phyloP scores from a whole-genome alignment of 352 stramenopile species.

The Globisporangium radiosum region DNA sequence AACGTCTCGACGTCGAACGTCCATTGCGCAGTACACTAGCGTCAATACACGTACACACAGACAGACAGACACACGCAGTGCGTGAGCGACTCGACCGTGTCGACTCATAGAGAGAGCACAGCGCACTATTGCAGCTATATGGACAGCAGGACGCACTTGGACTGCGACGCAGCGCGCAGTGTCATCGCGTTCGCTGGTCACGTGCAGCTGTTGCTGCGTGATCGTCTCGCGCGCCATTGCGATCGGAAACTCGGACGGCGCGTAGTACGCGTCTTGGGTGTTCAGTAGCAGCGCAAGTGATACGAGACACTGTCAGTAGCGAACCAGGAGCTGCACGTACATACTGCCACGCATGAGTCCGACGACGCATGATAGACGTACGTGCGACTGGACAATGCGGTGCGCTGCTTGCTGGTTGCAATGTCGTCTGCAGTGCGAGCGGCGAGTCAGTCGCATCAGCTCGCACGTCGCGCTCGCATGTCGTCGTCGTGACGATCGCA shows the following conservation, averaged over 20 bases:
- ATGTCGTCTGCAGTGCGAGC: too few relatives aligned
- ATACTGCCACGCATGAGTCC: too few relatives aligned
- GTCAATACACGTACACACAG: neutral
- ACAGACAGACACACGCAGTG: neutral
- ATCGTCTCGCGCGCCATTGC: constrained; percentile 16
- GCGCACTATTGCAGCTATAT: neutral
- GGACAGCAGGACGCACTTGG: constrained; percentile 13
- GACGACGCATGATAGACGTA: constrained; percentile 12
- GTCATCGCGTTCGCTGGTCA: neutral
- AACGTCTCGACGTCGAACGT: constrained; percentile 57
- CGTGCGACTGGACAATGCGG: neutral
- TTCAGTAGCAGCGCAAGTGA: too few relatives aligned
- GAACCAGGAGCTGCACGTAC: too few relatives aligned
- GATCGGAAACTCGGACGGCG: constrained; percentile 31
- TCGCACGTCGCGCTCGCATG: neutral
- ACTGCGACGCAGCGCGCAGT: constrained; percentile 1
- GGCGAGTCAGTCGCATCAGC: too few relatives aligned
- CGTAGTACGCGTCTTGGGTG: constrained; percentile 29
- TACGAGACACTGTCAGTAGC: neutral
- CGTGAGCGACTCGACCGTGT: too few relatives aligned
- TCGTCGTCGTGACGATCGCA: constrained; percentile 5
- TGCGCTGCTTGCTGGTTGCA: too few relatives aligned
- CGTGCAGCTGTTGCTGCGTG: too few relatives aligned
- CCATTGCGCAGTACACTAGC: constrained; percentile 36
- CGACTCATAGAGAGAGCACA: too few relatives aligned